phyloP scores from a whole-genome alignment of 371 early-diverging fungal species.

The Conidiobolus incongruus region DNA sequence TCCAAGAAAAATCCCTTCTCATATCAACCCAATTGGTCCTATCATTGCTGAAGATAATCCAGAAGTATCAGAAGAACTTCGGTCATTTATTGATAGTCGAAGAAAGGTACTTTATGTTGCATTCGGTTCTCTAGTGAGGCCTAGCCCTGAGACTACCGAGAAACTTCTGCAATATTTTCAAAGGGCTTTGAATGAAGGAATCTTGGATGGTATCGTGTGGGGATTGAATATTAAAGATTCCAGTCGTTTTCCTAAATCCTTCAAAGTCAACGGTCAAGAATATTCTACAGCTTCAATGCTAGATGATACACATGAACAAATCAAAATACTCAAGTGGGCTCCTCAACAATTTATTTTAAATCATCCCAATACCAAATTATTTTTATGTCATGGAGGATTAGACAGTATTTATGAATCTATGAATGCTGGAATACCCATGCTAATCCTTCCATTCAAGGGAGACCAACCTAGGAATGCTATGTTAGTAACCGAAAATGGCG shows the following conservation, averaged over 20 bases:
- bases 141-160: neutral
- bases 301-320: neutral
- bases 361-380: conserved; percentile 4
- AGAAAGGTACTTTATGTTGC: neutral
- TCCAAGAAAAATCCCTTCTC: neutral
- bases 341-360: conserved; percentile 4
- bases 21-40: neutral
- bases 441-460: conserved; percentile 1
- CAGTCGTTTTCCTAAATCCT: neutral
- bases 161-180: neutral
- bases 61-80: neutral
- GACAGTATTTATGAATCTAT: conserved; percentile 4
- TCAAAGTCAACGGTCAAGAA: neutral
- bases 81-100: neutral
- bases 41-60: neutral
- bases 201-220: neutral
- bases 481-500: neutral
- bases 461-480: conserved; percentile 2
- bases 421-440: conserved; percentile 3
- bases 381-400: conserved; percentile 4
- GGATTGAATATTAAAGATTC: neutral
- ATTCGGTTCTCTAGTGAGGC: neutral
- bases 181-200: neutral
- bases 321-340: conserved; percentile 1
- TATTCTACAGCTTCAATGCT: neutral